Percentiles rank a stretch among this genome's conserved stretches.
These are phyloP conservation scores for Colletotrichum agaves DNA, from an alignment of 2,329 filamentous ascomycete species.

Conservation along the genomic window DNA sequence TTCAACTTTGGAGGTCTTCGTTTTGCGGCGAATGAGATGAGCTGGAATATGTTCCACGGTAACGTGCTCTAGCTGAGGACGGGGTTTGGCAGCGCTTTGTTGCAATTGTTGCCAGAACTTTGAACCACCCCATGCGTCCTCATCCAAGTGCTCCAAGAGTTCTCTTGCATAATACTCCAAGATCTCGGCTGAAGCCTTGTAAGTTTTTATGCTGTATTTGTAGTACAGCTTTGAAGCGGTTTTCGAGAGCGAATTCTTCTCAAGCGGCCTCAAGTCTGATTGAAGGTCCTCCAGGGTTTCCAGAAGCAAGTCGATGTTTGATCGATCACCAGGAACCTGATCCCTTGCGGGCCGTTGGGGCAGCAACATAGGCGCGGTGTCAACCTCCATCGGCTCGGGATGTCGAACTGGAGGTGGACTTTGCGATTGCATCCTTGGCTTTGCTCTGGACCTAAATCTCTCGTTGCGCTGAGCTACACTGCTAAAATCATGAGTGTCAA, in stretches of 20 bases:
- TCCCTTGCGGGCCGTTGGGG: not conserved
- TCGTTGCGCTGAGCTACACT: not conserved
- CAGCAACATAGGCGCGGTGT: not conserved
- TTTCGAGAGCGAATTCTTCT: slow-evolving; percentile 37
- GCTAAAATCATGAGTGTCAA: slow-evolving; percentile 21
- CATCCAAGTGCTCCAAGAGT: slow-evolving; percentile 40
- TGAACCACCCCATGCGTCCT: slow-evolving; percentile 44
- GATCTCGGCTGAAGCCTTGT: slow-evolving; percentile 46
- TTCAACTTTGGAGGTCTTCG: not conserved
- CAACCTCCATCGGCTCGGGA: slow-evolving; percentile 34
- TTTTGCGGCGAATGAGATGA: slow-evolving; percentile 9
- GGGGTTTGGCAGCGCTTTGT: slow-evolving; percentile 34
- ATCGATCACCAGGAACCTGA: not conserved
- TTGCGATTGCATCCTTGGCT: slow-evolving; percentile 27
- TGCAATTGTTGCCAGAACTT: slow-evolving; percentile 45
- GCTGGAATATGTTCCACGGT: slow-evolving; percentile 15
- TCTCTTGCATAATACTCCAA: slow-evolving; percentile 50
- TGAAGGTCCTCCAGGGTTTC: slow-evolving; percentile 45
- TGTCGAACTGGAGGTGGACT: not conserved
- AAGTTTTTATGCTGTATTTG: slow-evolving; percentile 49
- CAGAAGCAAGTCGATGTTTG: slow-evolving; percentile 26
- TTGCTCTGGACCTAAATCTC: slow-evolving; percentile 32
- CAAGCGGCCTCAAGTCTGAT: slow-evolving; percentile 39
- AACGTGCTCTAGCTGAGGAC: slow-evolving; percentile 16
- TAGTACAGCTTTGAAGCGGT: slow-evolving; percentile 49